Base-by-base conservation (phyloP, 2,329 filamentous ascomycete genomes). In the Ophiocordyceps unilateralis region DNA sequence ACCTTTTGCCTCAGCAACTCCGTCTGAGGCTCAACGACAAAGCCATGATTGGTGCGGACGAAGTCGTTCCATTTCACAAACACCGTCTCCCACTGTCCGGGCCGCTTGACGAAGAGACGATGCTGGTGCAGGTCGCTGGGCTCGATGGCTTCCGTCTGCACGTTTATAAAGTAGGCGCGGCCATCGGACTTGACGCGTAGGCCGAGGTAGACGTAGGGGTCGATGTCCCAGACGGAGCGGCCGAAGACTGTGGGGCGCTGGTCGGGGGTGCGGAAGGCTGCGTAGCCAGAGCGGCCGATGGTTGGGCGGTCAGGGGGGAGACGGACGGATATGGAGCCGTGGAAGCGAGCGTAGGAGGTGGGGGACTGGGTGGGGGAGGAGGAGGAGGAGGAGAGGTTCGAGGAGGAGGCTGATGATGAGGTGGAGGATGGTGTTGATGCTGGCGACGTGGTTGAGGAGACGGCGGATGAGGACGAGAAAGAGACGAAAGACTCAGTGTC, bases 41-140 rank as follows among this genome's bases (percentile, higher is more conserved):
- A 78, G 7, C 91, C 91, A 55, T 93, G 77, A 57, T 95, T 96
- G 14, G 91, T 98, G 48, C 91, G 73, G 46, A 98, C 89, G 62
- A 98, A 96, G 50, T 93, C 86, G 52, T 80, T 81, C 73, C 88
- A 91, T 48, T 82, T 83, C 49, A 98, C 81, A 40, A 93, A 62
- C n/a, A 95, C 74, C 2, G 91, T 95, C 69, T 98, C 89, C 91
- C 91, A 98, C 53, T 88, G 73, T 1, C 87, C 87, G 0, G 83
- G 79, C 9, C 76, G 74, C 54, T 79, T 81, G 9, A 81, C 72
- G 51, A 86, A 93, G 5, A 98, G 64, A 41, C 91, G 72, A 61
- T 98, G 91, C 59, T 98, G 91, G 60, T 96, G 91, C 48, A 98
- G 70, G 59, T 98, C 91, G n/a, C 87, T 89, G 11, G 86, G 83